phyloP scores from a whole-genome alignment of 176 grass and related monocot species.

The Zoysia pacifica region DNA sequence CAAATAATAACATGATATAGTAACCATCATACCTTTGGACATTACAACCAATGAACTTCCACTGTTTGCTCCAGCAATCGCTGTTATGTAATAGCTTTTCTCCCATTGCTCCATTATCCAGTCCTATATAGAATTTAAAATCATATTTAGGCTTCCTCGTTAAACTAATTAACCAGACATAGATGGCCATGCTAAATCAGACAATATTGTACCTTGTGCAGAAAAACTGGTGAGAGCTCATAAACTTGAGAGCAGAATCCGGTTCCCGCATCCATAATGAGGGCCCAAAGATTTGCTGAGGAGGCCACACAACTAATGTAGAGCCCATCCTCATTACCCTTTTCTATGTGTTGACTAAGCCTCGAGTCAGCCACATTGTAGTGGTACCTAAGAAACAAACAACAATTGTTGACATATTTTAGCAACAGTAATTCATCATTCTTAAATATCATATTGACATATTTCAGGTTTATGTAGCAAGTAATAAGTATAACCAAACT shows the following conservation, averaged over 20 bases:
- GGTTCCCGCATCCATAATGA: slow-evolving; percentile 99
- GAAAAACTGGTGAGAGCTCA: slow-evolving; percentile 81
- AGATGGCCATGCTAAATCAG: slow-evolving; percentile 22
- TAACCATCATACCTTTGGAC: slow-evolving; percentile 69
- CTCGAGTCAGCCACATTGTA: slow-evolving; percentile 93
- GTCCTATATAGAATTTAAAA: slow-evolving; percentile 53
- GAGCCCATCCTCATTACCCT: slow-evolving; percentile 88
- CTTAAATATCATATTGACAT: slow-evolving; percentile 2
- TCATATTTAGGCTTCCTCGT: slow-evolving; percentile 15
- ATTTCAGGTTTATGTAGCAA: slow-evolving; percentile 8
- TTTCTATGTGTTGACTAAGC: slow-evolving; percentile 88
- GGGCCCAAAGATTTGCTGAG: slow-evolving; percentile 86
- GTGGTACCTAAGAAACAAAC: slow-evolving; percentile 76
- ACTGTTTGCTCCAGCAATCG: slow-evolving; percentile 83
- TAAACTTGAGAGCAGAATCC: slow-evolving; percentile 84
- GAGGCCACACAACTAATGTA: slow-evolving; percentile 86
- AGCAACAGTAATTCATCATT: slow-evolving; percentile 32
- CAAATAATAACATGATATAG: not conserved
- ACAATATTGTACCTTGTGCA: slow-evolving; percentile 79
- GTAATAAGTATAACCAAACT: slow-evolving; percentile 18
- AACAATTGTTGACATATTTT: slow-evolving; percentile 25
- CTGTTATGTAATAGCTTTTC: slow-evolving; percentile 87
- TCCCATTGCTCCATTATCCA: slow-evolving; percentile 99
- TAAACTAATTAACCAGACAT: slow-evolving; percentile 25
- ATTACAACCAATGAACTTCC: slow-evolving; percentile 96